A percentile compares a stretch with the other conserved stretches of the same genome.
Conservation (phyloP, 208 protist species). For the Leishmania tarentolae region DNA sequence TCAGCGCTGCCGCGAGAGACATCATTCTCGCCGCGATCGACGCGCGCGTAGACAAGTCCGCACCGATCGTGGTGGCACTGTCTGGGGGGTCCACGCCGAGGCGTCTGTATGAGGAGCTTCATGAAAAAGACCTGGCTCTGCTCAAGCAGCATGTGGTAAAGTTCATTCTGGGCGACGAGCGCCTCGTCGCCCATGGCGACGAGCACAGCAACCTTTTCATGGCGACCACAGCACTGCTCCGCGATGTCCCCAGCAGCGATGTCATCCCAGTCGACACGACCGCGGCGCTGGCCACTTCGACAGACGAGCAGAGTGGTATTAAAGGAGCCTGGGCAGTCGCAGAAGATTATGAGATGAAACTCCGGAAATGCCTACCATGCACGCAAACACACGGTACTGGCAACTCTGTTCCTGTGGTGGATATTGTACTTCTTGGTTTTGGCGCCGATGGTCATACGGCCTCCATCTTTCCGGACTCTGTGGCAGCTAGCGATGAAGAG, state of each 20-base stretch:
- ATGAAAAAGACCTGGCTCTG: conserved; percentile 42
- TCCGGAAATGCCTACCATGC: conserved; percentile 27
- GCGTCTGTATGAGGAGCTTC: conserved; percentile 52
- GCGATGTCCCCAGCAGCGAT: conserved; percentile 47
- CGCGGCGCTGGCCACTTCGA: conserved; percentile 35
- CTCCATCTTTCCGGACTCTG: conserved; percentile 78
- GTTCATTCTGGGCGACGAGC: conserved; percentile 81
- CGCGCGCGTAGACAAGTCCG: background rate
- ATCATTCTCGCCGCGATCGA: conserved; percentile 41
- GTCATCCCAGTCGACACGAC: conserved; percentile 45
- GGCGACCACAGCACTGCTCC: conserved; percentile 56
- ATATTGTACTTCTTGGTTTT: conserved; percentile 82
- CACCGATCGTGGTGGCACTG: conserved; percentile 57
- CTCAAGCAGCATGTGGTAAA: conserved; percentile 39
- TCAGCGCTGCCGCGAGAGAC: conserved; percentile 41
- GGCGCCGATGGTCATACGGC: conserved; percentile 84
- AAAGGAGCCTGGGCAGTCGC: conserved; percentile 50
- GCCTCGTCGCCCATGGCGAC: conserved; percentile 50
- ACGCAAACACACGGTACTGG: background rate
- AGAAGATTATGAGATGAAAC: conserved; percentile 35
- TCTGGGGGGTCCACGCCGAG: conserved; percentile 81
- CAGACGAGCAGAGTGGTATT: conserved; percentile 25
- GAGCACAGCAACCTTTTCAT: conserved; percentile 72
- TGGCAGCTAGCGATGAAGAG: conserved; percentile 42
- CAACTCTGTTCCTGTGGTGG: conserved; percentile 48